These are phyloP conservation scores for Vitis riparia DNA, from an alignment of 164 flowering plant genomes.

Conservation along the genomic window DNA sequence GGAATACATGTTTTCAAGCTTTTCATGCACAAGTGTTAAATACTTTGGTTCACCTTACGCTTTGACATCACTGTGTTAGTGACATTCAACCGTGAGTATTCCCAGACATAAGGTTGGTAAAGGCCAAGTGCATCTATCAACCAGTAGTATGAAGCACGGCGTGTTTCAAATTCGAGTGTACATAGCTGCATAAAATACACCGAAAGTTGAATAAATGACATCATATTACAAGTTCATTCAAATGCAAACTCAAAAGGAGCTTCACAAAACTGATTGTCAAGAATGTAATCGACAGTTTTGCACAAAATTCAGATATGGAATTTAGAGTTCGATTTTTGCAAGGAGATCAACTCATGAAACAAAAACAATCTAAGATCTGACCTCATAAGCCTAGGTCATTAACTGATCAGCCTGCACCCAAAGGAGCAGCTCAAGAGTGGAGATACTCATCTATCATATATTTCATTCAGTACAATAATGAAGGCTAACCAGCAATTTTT, in stretches of 20 bases:
- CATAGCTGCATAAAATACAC: conserved; percentile 62
- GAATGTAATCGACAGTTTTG: not conserved
- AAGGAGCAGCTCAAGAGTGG: not conserved
- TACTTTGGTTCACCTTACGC: conserved; percentile 64
- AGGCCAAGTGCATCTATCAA: conserved; percentile 74
- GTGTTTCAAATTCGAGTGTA: conserved; percentile 97
- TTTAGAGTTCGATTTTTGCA: not conserved
- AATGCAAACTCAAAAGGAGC: not conserved
- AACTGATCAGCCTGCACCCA: not conserved
- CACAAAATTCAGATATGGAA: not conserved
- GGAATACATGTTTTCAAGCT: conserved; percentile 1
- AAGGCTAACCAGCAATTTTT: not conserved
- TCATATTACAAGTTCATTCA: not conserved
- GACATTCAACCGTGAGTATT: conserved; percentile 88
- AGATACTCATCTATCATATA: not conserved
- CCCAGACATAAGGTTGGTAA: conserved; percentile 95
- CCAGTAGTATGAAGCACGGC: conserved; percentile 99
- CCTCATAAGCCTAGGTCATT: not conserved
- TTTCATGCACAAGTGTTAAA: not conserved
- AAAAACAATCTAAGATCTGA: not conserved
- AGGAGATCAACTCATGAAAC: not conserved
- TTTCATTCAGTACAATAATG: not conserved
- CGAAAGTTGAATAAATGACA: not conserved
- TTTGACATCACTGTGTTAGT: conserved; percentile 97
- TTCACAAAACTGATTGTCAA: not conserved